Percentiles rank a stretch among this genome's conserved stretches.
phyloP scores from a whole-genome alignment of 257 asterid species.

The Petunia axillaris region DNA sequence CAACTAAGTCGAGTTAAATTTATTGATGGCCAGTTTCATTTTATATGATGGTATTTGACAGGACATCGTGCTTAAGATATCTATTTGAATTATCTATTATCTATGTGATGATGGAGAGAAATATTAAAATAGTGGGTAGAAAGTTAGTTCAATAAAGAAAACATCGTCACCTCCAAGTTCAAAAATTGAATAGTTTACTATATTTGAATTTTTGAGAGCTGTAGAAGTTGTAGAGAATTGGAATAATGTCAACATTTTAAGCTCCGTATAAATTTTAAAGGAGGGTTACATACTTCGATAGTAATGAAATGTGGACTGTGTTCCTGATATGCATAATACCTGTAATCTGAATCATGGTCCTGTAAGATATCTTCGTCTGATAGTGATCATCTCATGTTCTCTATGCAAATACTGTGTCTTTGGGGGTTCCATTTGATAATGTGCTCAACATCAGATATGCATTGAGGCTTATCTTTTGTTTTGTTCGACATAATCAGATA shows the following conservation, averaged over 20 bases:
- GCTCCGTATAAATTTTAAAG: neutral
- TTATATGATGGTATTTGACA: neutral
- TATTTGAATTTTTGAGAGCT: neutral
- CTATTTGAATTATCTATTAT: neutral
- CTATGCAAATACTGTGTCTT: neutral
- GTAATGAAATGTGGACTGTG: neutral
- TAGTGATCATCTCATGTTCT: neutral
- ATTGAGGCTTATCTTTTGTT: neutral
- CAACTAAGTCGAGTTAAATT: conserved; percentile 24
- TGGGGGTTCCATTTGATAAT: neutral
- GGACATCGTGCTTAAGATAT: neutral
- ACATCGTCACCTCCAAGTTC: neutral
- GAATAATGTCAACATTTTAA: neutral
- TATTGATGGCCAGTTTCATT: neutral
- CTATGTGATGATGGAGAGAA: neutral
- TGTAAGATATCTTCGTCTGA: neutral
- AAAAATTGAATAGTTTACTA: neutral
- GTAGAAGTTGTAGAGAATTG: conserved; percentile 16
- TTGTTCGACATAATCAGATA: neutral
- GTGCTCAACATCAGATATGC: neutral
- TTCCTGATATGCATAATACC: neutral
- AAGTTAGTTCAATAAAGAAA: conserved; percentile 1
- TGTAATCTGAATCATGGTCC: neutral
- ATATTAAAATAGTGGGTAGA: neutral
- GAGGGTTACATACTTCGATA: neutral